Percentiles rank a stretch among this genome's conserved stretches.
phyloP scores from a whole-genome alignment of 2,329 filamentous ascomycete genomes.

The Monosporascus ibericus region DNA sequence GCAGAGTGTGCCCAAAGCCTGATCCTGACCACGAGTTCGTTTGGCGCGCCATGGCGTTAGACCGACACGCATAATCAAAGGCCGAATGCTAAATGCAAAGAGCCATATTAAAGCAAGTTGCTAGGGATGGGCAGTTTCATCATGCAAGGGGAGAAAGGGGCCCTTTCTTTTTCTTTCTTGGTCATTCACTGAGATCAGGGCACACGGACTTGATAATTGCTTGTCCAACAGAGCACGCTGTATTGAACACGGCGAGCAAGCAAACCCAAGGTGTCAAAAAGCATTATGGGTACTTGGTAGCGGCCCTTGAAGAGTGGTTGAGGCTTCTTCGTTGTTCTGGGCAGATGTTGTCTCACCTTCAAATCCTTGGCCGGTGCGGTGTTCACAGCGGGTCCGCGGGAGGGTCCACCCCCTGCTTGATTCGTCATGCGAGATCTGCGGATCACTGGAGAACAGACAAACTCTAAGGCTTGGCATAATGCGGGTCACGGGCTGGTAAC shows the following conservation, averaged over 20 bases:
- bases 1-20: background rate
- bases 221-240: no score
- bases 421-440: no score
- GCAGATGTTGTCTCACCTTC: background rate
- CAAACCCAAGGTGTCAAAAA: background rate
- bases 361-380: background rate
- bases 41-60: background rate
- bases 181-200: background rate
- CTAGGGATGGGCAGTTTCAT: background rate
- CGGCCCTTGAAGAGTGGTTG: background rate
- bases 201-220: background rate
- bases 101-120: background rate
- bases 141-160: background rate
- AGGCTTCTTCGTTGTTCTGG: background rate
- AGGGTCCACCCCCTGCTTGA: no score
- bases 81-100: background rate
- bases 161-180: background rate
- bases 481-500: no score
- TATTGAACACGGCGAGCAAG: background rate
- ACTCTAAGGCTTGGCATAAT: no score
- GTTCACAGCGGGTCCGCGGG: no score
- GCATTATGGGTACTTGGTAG: background rate
- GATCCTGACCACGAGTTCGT: background rate
- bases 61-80: background rate
- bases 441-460: no score